phyloP scores from a whole-genome alignment of 768 basidiomycete species.

The Strobilomyces confusus region DNA sequence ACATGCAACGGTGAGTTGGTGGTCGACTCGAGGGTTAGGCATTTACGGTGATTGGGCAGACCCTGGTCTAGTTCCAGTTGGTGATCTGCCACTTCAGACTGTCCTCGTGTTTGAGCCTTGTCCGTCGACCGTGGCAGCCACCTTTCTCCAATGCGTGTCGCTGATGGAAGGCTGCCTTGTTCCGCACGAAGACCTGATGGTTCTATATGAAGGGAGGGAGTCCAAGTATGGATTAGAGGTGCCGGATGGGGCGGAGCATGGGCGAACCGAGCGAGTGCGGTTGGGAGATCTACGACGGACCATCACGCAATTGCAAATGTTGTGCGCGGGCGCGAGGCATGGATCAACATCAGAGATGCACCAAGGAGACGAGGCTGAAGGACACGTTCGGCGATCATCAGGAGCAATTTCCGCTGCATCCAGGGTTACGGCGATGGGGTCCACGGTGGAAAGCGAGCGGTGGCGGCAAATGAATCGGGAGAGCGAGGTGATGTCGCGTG shows the following conservation, averaged over 20 bases:
- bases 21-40: slow-evolving; percentile 10
- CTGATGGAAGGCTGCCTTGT: slow-evolving; percentile 50
- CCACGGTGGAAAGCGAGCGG: slow-evolving; percentile 16
- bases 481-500: slow-evolving; percentile 50
- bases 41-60: slow-evolving; percentile 42
- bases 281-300: slow-evolving; percentile 60
- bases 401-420: slow-evolving; percentile 31
- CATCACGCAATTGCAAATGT: slow-evolving; percentile 60
- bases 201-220: slow-evolving; percentile 41
- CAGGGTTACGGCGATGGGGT: slow-evolving; percentile 20
- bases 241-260: slow-evolving; percentile 34
- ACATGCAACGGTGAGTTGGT: slow-evolving; percentile 82
- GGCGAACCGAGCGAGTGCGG: slow-evolving; percentile 28
- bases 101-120: slow-evolving; percentile 65
- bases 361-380: slow-evolving; percentile 28
- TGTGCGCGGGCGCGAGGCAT: slow-evolving; percentile 35
- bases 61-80: slow-evolving; percentile 62
- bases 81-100: slow-evolving; percentile 73
- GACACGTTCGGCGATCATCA: slow-evolving; percentile 28
- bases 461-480: slow-evolving; percentile 30
- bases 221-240: slow-evolving; percentile 23
- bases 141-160: slow-evolving; percentile 67
- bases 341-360: slow-evolving; percentile 28
- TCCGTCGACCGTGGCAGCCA: slow-evolving; percentile 47
- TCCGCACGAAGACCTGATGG: slow-evolving; percentile 38